A percentile compares a stretch with the other conserved stretches of the same genome.
Evolutionary conservation across 495 filamentous ascomycete genomes (phyloP).

Genomic region (Penicillium macrosclerotiorum): DNA sequence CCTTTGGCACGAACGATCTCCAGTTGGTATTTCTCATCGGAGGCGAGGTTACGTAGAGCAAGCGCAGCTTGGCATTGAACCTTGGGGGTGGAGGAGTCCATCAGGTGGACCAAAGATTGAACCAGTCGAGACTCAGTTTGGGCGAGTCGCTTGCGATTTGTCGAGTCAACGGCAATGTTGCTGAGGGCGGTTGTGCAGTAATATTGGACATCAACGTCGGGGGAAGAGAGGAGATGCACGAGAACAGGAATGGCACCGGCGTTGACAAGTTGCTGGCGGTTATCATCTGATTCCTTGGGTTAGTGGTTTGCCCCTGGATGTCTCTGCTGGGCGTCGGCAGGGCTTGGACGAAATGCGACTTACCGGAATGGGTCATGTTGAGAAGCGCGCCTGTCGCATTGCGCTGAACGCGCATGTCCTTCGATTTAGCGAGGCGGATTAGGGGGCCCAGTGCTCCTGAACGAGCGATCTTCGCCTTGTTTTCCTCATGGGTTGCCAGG

Average conservation of each 20-base stretch:
- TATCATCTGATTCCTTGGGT: conserved; percentile 67
- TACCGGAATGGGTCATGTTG: conserved; percentile 99
- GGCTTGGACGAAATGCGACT: conserved; percentile 11
- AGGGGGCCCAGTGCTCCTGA: conserved; percentile 90
- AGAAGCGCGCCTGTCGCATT: conserved; percentile 95
- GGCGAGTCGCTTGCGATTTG: conserved; percentile 85
- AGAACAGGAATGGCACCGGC: conserved; percentile 95
- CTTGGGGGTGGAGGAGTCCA: conserved; percentile 96
- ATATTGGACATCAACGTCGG: conserved; percentile 97
- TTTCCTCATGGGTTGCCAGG: conserved; percentile 95
- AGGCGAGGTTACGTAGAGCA: conserved; percentile 90
- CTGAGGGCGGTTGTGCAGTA: conserved; percentile 98
- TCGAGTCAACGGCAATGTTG: conserved; percentile 94
- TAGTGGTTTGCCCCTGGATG: not conserved
- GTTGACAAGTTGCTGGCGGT: conserved; percentile 93
- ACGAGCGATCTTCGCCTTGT: conserved; percentile 96
- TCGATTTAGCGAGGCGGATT: conserved; percentile 90
- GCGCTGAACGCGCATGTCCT: conserved; percentile 96
- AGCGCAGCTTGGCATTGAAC: conserved; percentile 97
- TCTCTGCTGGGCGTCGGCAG: too few species aligned
- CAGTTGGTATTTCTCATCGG: conserved; percentile 97
- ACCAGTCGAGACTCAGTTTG: conserved; percentile 86
- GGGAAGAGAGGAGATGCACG: conserved; percentile 85
- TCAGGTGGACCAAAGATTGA: conserved; percentile 88
- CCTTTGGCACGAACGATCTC: conserved; percentile 92